Conservation (phyloP, 345 rosid species). For the Brassica nigra region DNA sequence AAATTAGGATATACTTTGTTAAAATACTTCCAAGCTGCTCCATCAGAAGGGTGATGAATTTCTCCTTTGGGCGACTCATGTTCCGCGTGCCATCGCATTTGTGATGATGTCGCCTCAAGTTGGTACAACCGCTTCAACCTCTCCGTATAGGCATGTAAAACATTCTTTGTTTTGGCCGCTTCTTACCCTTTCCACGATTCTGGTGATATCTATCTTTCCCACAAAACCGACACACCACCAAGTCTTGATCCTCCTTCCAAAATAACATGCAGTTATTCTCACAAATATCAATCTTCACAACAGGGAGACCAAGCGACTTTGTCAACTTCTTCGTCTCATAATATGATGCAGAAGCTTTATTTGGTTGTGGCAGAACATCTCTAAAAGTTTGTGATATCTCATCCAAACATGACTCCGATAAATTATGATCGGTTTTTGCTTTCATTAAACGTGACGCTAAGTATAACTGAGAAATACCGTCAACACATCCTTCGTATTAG, state of each 20-base stretch:
- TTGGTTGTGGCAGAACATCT: too few relatives aligned
- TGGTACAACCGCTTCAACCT: background rate
- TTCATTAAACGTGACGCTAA: background rate
- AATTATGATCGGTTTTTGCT: background rate
- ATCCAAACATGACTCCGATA: background rate
- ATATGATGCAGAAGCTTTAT: too few relatives aligned
- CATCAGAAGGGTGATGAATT: background rate
- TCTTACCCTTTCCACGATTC: background rate
- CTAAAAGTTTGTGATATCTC: too few relatives aligned
- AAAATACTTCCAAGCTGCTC: too few relatives aligned
- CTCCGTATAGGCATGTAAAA: background rate
- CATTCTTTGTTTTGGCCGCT: background rate
- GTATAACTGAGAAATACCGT: background rate
- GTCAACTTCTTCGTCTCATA: too few relatives aligned
- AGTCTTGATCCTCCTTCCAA: too few relatives aligned
- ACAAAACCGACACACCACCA: too few relatives aligned
- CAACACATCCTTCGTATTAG: background rate
- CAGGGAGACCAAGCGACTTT: too few relatives aligned
- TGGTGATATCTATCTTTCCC: background rate
- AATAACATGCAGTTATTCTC: too few relatives aligned
- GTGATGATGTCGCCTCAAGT: background rate
- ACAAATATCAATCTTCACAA: too few relatives aligned
- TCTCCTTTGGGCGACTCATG: background rate
- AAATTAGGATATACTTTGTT: too few relatives aligned
- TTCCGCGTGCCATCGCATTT: background rate